Conservation (phyloP, 2,329 filamentous ascomycete genomes). For the Neopestalotiopsis sp. region DNA sequence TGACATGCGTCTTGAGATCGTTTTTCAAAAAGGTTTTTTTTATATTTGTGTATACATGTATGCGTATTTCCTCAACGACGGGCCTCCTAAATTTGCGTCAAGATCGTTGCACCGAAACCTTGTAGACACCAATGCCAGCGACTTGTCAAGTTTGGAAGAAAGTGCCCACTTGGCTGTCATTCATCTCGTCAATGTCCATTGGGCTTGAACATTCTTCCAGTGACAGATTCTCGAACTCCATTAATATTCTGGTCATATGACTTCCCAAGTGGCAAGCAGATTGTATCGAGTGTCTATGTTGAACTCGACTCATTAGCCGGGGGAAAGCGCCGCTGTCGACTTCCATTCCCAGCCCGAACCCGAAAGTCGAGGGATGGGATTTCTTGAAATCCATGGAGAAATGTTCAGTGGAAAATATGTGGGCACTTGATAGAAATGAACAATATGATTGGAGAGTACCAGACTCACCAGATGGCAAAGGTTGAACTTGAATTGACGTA, state of each 20-base stretch:
- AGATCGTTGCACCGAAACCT: too few relatives aligned
- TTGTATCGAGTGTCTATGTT: not conserved
- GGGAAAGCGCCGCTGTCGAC: not conserved
- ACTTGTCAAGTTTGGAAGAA: not conserved
- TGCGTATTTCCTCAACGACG: too few relatives aligned
- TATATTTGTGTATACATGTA: too few relatives aligned
- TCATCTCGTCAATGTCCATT: not conserved
- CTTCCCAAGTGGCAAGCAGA: accelerated
- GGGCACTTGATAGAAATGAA: not conserved
- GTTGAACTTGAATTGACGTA: not conserved
- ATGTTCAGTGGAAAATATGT: not conserved
- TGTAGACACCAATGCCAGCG: too few relatives aligned
- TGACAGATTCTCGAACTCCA: not conserved
- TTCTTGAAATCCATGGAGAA: not conserved
- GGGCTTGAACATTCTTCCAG: not conserved
- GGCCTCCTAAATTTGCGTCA: too few relatives aligned
- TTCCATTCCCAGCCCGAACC: not conserved
- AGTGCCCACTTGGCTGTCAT: not conserved
- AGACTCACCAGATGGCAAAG: not conserved
- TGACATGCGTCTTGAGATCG: too few relatives aligned
- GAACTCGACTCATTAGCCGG: not conserved
- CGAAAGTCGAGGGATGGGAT: not conserved
- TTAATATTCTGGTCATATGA: not conserved
- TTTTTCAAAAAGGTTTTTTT: too few relatives aligned
- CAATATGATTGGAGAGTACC: not conserved